Conservation (phyloP, 441 rosid species). For the Pelargonium australe region DNA sequence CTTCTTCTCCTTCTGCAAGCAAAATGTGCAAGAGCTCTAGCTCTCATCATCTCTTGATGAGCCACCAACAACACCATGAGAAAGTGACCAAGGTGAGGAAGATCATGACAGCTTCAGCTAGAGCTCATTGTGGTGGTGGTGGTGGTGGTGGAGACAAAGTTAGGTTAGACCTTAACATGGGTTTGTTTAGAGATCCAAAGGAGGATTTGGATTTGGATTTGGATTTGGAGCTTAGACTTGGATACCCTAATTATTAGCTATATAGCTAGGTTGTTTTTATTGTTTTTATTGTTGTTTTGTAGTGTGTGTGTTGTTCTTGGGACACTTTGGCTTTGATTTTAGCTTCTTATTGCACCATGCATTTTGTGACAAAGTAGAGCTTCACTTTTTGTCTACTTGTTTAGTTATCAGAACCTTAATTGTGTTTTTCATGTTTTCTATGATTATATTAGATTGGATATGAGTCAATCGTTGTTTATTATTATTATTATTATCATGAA, state of each 20-base stretch:
- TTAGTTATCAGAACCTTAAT: too few species aligned
- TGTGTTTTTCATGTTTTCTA: too few species aligned
- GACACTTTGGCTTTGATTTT: constrained; percentile 9
- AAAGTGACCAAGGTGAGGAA: not conserved
- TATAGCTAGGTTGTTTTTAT: not conserved
- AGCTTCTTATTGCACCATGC: constrained; percentile 1
- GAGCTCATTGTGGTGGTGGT: constrained; percentile 11
- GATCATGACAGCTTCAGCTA: not conserved
- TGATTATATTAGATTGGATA: too few species aligned
- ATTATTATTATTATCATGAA: too few species aligned
- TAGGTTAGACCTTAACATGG: constrained; percentile 34
- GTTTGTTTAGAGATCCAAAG: constrained; percentile 29
- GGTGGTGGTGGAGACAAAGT: not conserved
- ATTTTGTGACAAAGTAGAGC: too few species aligned
- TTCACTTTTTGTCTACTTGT: too few species aligned
- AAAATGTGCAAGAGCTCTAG: too few species aligned
- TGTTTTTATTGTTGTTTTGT: too few species aligned
- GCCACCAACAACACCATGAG: constrained; percentile 10
- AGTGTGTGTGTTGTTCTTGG: not conserved
- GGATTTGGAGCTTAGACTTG: constrained; percentile 49
- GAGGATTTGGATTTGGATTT: constrained; percentile 18
- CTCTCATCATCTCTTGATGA: too few species aligned
- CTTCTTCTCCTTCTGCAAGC: constrained; percentile 8
- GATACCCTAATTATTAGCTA: constrained; percentile 20
- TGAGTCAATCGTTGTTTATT: too few species aligned